Base-by-base conservation (phyloP, 2,329 filamentous ascomycete genomes). In the Chalaropsis thielavioides region DNA sequence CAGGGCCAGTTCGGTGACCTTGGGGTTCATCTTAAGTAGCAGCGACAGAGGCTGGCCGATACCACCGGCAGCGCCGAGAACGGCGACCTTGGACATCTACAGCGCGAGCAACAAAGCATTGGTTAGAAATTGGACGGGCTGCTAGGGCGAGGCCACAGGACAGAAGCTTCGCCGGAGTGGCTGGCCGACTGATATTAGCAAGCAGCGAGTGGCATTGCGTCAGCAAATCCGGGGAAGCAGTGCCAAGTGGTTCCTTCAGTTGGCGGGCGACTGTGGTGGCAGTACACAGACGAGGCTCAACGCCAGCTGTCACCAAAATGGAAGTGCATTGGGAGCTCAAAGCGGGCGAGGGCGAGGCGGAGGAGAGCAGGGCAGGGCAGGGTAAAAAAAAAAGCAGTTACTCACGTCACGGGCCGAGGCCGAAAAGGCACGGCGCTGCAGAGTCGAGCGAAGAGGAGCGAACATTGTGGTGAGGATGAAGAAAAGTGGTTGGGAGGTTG, bases 41-140 rank as follows among this genome's bases (percentile, higher is more conserved):
- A 99, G 88, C 67, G 94, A 99, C 74, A 99, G 83, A 74, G 94
- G 94, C 79, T 99, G 94, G 78, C 94, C 94, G 81, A 99, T 99
- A 79, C 94, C 94, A 81, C 94, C 94, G 74, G 88, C 88, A 72
- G 94, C 94, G 82, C 94, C 94, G 77, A 97, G 89, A 72, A 99
- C 91, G 75, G 92, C 86, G 73, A 99, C 94, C 85, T 97, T 97
- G 79, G 92, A 95, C 75, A 91, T 85, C 94, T 99, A 70, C 56
- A 68, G 22, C 56, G 58, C 70, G 64, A 68, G 35, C 68, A 67
- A 67, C 27, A 62, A 35, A 61, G 17, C 7, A 43, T 15, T 22
- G 6, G 19, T 64, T 58, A 64, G 62, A 49, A 56, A 44, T 61
- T 43, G 27, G 24, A n/a, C 13, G 13, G 51, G n/a, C 17, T 58